Percentiles rank a stretch among this genome's conserved stretches.
Conservation (phyloP, 345 rosid species). For the Abelmoschus esculentus region DNA sequence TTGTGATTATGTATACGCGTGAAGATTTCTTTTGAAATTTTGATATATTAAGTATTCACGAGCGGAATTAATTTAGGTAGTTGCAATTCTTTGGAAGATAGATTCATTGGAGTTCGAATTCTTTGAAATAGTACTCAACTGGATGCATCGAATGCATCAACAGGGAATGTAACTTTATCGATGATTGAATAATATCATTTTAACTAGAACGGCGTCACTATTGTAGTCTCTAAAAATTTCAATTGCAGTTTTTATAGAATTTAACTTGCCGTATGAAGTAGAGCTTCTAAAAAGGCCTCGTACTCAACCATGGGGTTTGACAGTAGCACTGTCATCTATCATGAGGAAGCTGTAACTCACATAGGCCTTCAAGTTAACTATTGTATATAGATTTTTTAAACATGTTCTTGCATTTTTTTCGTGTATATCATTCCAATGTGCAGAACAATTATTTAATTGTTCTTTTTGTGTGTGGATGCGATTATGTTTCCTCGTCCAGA, state of each 20-base stretch:
- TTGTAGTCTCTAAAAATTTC: background rate
- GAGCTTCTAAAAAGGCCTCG: background rate
- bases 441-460: background rate
- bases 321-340: background rate
- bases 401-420: background rate
- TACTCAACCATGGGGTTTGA: slow-evolving; percentile 1
- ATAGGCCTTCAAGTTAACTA: background rate
- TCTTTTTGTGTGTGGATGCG: background rate
- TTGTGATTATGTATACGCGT: background rate
- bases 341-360: background rate
- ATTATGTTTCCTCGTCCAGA: slow-evolving; percentile 28
- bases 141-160: background rate
- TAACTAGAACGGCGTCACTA: background rate
- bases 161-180: no score
- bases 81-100: background rate
- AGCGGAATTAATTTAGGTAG: background rate
- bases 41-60: no score
- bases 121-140: background rate
- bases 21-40: background rate
- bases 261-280: background rate
- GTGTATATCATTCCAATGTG: background rate
- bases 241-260: background rate
- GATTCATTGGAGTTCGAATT: background rate
- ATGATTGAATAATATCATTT: background rate
- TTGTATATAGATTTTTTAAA: background rate